Conservation (phyloP, 225 moss, liverwort and hornwort species). For the Anthoceros angustus region DNA sequence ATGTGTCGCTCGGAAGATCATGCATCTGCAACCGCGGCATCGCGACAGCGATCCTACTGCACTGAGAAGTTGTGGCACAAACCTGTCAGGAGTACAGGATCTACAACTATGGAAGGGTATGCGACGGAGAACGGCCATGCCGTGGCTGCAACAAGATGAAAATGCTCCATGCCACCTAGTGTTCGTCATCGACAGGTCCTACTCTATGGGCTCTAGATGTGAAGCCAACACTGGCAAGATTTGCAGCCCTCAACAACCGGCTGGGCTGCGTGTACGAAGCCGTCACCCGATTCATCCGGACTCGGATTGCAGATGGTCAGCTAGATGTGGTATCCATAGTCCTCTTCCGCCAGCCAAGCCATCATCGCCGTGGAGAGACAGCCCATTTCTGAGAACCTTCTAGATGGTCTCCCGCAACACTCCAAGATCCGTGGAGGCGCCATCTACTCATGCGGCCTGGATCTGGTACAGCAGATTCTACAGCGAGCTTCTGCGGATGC, state of each 20-base stretch:
- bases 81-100: neutral
- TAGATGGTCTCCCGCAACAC: neutral
- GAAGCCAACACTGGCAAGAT: conserved; percentile 11
- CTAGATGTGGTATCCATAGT: conserved; percentile 21
- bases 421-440: neutral
- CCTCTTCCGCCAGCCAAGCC: conserved; percentile 10
- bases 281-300: conserved; percentile 15
- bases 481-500: neutral
- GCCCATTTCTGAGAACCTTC: conserved; percentile 12
- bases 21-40: neutral
- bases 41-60: conserved; percentile 18
- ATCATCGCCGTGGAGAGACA: conserved; percentile 6
- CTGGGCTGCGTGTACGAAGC: conserved; percentile 38
- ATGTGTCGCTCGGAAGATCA: conserved; percentile 26
- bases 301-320: neutral
- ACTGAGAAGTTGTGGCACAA: conserved; percentile 24
- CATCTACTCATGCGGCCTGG: conserved; percentile 11
- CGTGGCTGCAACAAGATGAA: conserved; percentile 16
- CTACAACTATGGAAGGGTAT: conserved; percentile 11
- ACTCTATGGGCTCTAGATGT: conserved; percentile 13
- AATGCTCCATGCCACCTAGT: conserved; percentile 13
- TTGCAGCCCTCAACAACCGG: conserved; percentile 7
- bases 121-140: conserved; percentile 23
- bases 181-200: conserved; percentile 23
- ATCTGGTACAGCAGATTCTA: conserved; percentile 7